Evolutionary conservation across 495 filamentous ascomycete species (phyloP).

Genomic region (Penicillium pulvis): DNA sequence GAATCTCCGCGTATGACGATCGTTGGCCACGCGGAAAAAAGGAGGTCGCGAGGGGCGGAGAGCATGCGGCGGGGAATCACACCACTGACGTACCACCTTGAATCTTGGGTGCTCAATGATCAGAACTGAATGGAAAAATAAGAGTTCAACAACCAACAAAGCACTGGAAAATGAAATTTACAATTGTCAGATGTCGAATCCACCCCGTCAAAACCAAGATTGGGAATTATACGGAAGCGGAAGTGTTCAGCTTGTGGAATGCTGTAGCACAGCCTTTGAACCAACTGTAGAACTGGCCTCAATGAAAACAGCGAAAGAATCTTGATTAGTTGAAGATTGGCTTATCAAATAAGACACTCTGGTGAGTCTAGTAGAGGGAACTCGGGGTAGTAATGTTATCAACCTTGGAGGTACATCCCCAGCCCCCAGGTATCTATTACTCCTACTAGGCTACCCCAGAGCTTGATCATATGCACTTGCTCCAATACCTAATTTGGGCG

Average conservation of each 20-base stretch:
- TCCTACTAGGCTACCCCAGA: too few relatives aligned
- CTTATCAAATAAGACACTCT: not conserved
- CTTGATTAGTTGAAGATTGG: too few relatives aligned
- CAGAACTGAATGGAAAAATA: not conserved
- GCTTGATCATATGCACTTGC: too few relatives aligned
- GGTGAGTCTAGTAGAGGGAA: too few relatives aligned
- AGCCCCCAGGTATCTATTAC: too few relatives aligned
- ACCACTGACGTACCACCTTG: slow-evolving; percentile 2
- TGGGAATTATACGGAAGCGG: not conserved
- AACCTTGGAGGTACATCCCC: too few relatives aligned
- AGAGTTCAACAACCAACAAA: not conserved
- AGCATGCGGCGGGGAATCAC: slow-evolving; percentile 21
- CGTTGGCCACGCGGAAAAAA: slow-evolving; percentile 29
- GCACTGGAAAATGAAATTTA: not conserved
- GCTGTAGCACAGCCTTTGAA: not conserved
- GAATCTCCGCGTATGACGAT: slow-evolving; percentile 30
- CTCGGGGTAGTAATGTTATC: too few relatives aligned
- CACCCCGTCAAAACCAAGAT: not conserved
- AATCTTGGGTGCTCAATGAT: not conserved
- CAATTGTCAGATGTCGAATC: not conserved
- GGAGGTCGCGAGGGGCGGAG: slow-evolving; percentile 29
- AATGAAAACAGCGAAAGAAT: not conserved
- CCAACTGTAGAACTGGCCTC: not conserved
- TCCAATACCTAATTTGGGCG: too few relatives aligned
- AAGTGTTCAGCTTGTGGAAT: slow-evolving; percentile 3